A percentile compares a stretch with the other conserved stretches of the same genome.
Evolutionary conservation across 768 basidiomycete genomes (phyloP).

Genomic region (Trametes cubensis): DNA sequence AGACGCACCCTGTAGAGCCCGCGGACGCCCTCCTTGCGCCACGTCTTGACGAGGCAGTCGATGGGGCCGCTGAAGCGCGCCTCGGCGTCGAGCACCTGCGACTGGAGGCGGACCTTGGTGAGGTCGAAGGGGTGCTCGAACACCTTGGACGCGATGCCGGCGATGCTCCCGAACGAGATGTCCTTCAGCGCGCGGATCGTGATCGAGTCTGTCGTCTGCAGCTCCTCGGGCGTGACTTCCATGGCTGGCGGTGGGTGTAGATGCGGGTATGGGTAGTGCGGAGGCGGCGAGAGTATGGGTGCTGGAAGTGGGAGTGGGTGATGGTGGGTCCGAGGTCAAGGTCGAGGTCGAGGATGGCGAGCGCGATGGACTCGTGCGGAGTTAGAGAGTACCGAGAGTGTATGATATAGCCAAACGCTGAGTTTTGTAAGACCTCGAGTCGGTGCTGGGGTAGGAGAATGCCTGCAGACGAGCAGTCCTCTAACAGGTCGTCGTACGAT

Average conservation of each 20-base stretch:
- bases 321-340: not conserved
- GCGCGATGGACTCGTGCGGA: not conserved
- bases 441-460: no score
- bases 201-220: constrained; percentile 23
- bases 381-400: not conserved
- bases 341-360: not conserved
- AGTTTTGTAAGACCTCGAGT: no score
- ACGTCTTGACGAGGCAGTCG: constrained; percentile 86
- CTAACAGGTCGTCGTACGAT: no score
- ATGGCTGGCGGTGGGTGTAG: not conserved
- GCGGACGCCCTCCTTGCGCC: constrained; percentile 74
- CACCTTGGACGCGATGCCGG: constrained; percentile 86
- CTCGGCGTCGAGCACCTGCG: constrained; percentile 77
- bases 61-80: constrained; percentile 81
- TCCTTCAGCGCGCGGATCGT: constrained; percentile 30
- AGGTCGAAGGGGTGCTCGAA: constrained; percentile 97
- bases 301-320: not conserved
- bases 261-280: no score
- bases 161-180: constrained; percentile 42
- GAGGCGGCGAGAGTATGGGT: no score
- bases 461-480: no score
- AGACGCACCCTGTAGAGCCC: constrained; percentile 88
- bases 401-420: not conserved
- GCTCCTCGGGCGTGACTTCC: constrained; percentile 22
- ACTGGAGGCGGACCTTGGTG: constrained; percentile 91